phyloP scores from a whole-genome alignment of 345 rosid species.

The Hypericum perforatum region DNA sequence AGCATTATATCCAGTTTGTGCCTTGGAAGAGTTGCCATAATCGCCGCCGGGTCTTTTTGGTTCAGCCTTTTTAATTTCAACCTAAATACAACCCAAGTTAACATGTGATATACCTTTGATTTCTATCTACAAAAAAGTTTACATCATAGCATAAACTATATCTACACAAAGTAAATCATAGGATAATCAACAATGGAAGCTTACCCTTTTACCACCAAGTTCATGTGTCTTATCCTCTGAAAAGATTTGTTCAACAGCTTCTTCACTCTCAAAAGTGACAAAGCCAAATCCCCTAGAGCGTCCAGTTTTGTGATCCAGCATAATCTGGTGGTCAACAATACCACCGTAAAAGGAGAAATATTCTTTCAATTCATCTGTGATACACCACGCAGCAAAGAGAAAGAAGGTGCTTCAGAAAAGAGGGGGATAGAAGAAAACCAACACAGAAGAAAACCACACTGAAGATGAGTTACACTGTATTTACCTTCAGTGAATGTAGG shows the following conservation, averaged over 20 bases:
- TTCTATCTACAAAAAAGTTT: neutral
- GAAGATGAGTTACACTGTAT: neutral
- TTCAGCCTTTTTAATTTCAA: conserved; percentile 25
- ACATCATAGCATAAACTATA: neutral
- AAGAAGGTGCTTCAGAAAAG: neutral
- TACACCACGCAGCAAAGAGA: neutral
- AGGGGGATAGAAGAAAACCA: no score
- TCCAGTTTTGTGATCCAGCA: conserved; percentile 25
- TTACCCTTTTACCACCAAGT: conserved; percentile 25
- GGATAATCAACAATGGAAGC: neutral
- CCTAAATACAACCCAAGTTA: conserved; percentile 10
- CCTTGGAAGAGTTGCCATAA: conserved; percentile 8
- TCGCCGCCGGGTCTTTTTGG: conserved; percentile 16
- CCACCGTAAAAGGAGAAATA: conserved; percentile 21
- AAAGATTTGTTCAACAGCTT: conserved; percentile 19
- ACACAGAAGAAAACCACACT: neutral
- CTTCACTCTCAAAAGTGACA: conserved; percentile 26
- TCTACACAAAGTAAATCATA: neutral
- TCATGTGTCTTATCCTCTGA: conserved; percentile 17
- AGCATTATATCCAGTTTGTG: conserved; percentile 13
- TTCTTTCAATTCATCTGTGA: conserved; percentile 18
- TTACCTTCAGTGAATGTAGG: conserved; percentile 20
- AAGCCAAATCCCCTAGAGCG: conserved; percentile 29
- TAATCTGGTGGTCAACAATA: conserved; percentile 21
- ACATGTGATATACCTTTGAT: neutral